phyloP scores from a whole-genome alignment of 2,329 filamentous ascomycete species.

The Plectosphaerella sp. region DNA sequence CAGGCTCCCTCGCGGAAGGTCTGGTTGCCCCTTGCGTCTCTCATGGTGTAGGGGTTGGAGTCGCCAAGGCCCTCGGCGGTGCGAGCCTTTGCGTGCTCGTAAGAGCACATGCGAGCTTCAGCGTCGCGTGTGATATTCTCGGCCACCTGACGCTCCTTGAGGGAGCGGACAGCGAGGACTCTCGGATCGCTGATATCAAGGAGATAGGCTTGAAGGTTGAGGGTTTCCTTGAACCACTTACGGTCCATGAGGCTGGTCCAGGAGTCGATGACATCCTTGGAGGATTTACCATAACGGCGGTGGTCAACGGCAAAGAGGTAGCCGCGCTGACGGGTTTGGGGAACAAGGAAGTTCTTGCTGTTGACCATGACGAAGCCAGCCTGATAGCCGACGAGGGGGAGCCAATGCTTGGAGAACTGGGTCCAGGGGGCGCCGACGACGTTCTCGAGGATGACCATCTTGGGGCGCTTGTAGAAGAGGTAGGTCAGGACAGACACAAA shows the following conservation, averaged over 20 bases:
- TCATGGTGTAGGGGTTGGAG: slow-evolving; percentile 53
- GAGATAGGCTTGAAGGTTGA: slow-evolving; percentile 59
- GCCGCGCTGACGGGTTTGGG: slow-evolving; percentile 60
- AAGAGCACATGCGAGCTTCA: slow-evolving; percentile 53
- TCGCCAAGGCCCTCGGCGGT: slow-evolving; percentile 44
- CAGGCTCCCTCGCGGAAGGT: slow-evolving; percentile 52
- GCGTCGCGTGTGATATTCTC: slow-evolving; percentile 23
- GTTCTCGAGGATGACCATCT: slow-evolving; percentile 69
- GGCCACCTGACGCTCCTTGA: slow-evolving; percentile 31
- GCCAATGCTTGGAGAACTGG: slow-evolving; percentile 34
- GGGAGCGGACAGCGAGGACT: slow-evolving; percentile 45
- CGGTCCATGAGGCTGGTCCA: slow-evolving; percentile 47
- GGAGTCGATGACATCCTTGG: slow-evolving; percentile 18
- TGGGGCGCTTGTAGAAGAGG: slow-evolving; percentile 48
- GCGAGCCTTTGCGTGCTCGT: slow-evolving; percentile 55
- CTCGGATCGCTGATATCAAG: slow-evolving; percentile 48
- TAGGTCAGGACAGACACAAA: slow-evolving; percentile 60
- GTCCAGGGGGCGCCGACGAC: slow-evolving; percentile 58
- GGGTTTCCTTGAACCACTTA: slow-evolving; percentile 43
- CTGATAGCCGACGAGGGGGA: slow-evolving; percentile 49
- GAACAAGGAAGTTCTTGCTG: slow-evolving; percentile 68
- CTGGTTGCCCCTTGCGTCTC: slow-evolving; percentile 47
- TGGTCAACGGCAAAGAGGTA: slow-evolving; percentile 56
- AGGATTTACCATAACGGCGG: slow-evolving; percentile 21
- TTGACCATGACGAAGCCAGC: slow-evolving; percentile 49